Evolutionary conservation across 2,329 filamentous ascomycete species (phyloP), one percentile per base, ranked within the genome.

Genomic region (Aspergillus thermomutatus): DNA sequence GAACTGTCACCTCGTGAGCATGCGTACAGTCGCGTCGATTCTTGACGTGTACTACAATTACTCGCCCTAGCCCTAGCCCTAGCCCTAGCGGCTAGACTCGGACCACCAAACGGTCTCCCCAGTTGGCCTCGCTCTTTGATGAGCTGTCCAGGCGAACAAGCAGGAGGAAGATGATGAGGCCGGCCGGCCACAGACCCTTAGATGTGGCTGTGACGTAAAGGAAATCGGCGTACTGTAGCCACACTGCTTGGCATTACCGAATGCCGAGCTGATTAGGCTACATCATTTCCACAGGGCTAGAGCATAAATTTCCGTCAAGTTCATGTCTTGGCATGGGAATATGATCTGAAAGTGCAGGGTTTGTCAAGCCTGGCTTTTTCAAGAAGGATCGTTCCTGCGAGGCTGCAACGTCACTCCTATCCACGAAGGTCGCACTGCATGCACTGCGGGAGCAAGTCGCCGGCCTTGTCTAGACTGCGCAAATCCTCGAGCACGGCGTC

Each of bases 1-100:
- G 63, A 50, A 64, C 63, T 21, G 60, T 66, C 28, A 65, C 64
- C 6, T 66, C 63, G 40, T 65, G 55, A 61, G 50, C 31, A 52
- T 11, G 6, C n/a, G 9, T 37, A 37, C 14, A 14, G 31, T 37
- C 7, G 5, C 14, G 31, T 34, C 31, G 11, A 45, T 23, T 26
- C 23, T 46, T 17, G 21, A 37, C 31, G 31, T 17, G 17, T 17
- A 37, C 31, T 37, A 37, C 31, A 37, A 37, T n/a, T 37, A 7
- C 31, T 37, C 5, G 31, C 31, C 31, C 31, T 6, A 37, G 31
- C 14, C 7, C 31, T 37, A 17, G n/a, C n/a, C n/a, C n/a, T n/a
- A n/a, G n/a, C 31, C 31, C 31, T 37, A 37, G 31, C 31, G 31
- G 14, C 31, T 14, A 37, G 5, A 37, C 31, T 17, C 31, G 3